Percentiles rank a stretch among this genome's conserved stretches.
Conservation (phyloP, 345 rosid species). For the Ceriops tagal region DNA sequence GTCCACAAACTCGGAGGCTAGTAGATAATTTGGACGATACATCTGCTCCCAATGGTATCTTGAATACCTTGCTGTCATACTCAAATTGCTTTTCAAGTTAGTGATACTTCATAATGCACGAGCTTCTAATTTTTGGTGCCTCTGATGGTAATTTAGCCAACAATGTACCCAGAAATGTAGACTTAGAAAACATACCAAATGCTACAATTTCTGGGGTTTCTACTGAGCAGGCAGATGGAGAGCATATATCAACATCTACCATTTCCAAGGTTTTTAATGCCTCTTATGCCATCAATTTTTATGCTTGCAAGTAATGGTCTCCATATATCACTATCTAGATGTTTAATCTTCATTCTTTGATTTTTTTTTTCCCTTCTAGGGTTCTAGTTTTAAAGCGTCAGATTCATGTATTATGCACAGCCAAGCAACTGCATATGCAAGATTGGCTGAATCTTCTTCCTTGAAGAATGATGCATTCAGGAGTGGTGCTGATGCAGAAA, state of each 20-base stretch:
- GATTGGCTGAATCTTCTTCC: slow-evolving; percentile 51
- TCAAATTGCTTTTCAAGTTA: not conserved
- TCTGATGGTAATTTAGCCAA: slow-evolving; percentile 6
- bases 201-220: slow-evolving; percentile 6
- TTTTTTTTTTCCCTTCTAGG: slow-evolving; percentile 15
- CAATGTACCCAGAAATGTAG: not conserved
- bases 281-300: not conserved
- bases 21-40: slow-evolving; percentile 37
- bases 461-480: slow-evolving; percentile 26
- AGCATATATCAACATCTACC: slow-evolving; percentile 22
- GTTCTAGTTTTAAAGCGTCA: slow-evolving; percentile 26
- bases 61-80: not conserved
- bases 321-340: not conserved
- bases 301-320: not conserved
- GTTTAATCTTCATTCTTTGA: not conserved
- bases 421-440: slow-evolving; percentile 63
- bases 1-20: slow-evolving; percentile 68
- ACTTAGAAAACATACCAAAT: slow-evolving; percentile 4
- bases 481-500: slow-evolving; percentile 25
- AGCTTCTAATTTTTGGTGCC: slow-evolving; percentile 5
- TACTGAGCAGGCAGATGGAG: slow-evolving; percentile 25
- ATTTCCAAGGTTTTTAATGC: slow-evolving; percentile 39
- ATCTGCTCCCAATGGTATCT: slow-evolving; percentile 39
- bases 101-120: not conserved
- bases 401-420: slow-evolving; percentile 48